Conservation (phyloP, 75 land plant species). For the Larix kaempferi region DNA sequence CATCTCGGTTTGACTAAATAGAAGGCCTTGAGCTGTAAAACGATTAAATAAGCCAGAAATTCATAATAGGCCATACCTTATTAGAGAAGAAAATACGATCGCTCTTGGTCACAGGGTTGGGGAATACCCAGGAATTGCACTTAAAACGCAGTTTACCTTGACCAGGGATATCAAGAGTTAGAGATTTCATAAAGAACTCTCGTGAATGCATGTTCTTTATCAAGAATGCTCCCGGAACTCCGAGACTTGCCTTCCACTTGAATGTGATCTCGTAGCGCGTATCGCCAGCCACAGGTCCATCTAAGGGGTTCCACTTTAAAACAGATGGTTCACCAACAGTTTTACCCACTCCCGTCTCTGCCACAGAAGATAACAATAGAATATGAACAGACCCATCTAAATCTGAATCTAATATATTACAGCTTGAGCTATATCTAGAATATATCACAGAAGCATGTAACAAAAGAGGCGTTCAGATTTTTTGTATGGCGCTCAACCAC, state of each 20-base stretch:
- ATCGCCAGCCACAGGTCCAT: conserved; percentile 6
- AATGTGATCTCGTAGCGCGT: conserved; percentile 9
- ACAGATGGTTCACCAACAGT: background rate
- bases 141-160: conserved; percentile 1
- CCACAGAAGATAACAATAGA: background rate
- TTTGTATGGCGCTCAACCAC: too few relatives aligned
- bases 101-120: background rate
- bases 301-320: conserved; percentile 6
- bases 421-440: too few relatives aligned
- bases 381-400: too few relatives aligned
- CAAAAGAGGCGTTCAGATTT: too few relatives aligned
- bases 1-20: too few relatives aligned
- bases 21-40: too few relatives aligned
- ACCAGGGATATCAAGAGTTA: conserved; percentile 16
- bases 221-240: conserved; percentile 31
- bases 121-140: conserved; percentile 37
- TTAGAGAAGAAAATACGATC: conserved; percentile 27
- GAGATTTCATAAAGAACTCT: conserved; percentile 32
- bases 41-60: too few relatives aligned
- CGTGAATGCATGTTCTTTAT: conserved; percentile 24
- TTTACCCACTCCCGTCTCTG: conserved; percentile 15
- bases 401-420: too few relatives aligned
- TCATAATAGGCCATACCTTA: background rate
- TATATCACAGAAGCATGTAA: too few relatives aligned
- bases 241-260: conserved; percentile 10